Conservation (phyloP, 2,329 filamentous ascomycete genomes). For the Fusarium falciforme region DNA sequence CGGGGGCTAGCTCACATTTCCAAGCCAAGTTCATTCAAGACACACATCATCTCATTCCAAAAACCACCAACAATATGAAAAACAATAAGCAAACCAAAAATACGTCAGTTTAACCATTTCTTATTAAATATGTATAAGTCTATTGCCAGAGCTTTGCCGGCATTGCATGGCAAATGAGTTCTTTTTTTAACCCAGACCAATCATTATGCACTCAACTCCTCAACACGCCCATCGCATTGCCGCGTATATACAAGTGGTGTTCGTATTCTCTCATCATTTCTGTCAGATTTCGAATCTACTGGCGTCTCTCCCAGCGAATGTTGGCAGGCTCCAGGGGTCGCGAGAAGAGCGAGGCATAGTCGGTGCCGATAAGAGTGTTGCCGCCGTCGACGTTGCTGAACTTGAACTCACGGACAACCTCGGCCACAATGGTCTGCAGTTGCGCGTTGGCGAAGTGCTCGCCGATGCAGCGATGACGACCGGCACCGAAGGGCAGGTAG, state of each 20-base stretch:
- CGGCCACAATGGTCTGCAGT: conserved; percentile 84
- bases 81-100: neutral
- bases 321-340: conserved; percentile 77
- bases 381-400: conserved; percentile 80
- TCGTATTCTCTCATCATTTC: conserved; percentile 29
- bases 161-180: conserved; percentile 36
- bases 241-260: conserved; percentile 43
- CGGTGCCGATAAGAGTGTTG: conserved; percentile 74
- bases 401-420: conserved; percentile 82
- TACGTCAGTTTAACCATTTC: conserved; percentile 36
- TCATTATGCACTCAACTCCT: conserved; percentile 45
- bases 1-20: conserved; percentile 23
- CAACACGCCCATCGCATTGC: conserved; percentile 39
- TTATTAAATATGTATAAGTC: conserved; percentile 43
- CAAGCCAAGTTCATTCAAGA: neutral
- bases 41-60: conserved; percentile 2
- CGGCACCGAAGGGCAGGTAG: conserved; percentile 94
- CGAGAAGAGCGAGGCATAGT: conserved; percentile 79
- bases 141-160: conserved; percentile 36
- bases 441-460: conserved; percentile 97
- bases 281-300: conserved; percentile 46
- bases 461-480: conserved; percentile 92
- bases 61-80: neutral
- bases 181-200: conserved; percentile 38
- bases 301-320: conserved; percentile 80